Conservation (phyloP, 2,329 filamentous ascomycete species). For the Cladosporium sp. region DNA sequence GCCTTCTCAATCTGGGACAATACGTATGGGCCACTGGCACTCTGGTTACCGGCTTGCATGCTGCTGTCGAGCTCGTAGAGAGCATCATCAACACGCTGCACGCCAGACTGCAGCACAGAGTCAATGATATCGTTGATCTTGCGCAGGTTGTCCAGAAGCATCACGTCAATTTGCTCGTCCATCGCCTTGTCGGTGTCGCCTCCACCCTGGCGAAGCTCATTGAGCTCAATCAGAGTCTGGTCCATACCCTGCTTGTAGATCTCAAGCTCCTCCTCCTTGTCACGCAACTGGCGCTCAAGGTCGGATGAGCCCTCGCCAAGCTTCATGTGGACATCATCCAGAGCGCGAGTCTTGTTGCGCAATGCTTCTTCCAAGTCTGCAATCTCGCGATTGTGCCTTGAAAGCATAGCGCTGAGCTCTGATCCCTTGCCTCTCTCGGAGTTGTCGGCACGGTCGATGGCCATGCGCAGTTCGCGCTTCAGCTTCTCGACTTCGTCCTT, state of each 20-base stretch:
- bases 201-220: conserved; percentile 65
- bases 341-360: conserved; percentile 74
- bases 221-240: conserved; percentile 85
- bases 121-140: conserved; percentile 98
- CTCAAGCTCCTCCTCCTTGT: conserved; percentile 96
- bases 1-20: conserved; percentile 97
- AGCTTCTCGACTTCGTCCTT: conserved; percentile 93
- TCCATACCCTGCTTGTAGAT: conserved; percentile 99
- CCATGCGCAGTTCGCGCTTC: conserved; percentile 87
- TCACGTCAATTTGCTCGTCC: conserved; percentile 84
- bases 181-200: conserved; percentile 70
- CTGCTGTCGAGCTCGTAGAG: conserved; percentile 95
- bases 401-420: conserved; percentile 88
- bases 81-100: conserved; percentile 91
- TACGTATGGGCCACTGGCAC: conserved; percentile 89
- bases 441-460: conserved; percentile 85
- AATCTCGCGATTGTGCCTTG: conserved; percentile 96
- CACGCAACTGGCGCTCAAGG: conserved; percentile 75
- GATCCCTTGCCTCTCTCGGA: conserved; percentile 89
- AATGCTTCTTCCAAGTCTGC: conserved; percentile 92
- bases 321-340: conserved; percentile 78
- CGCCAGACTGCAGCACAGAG: conserved; percentile 87
- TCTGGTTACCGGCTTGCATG: conserved; percentile 98
- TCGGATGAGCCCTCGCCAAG: conserved; percentile 77
- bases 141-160: conserved; percentile 78